Percentiles rank a stretch among this genome's conserved stretches.
Evolutionary conservation across 495 filamentous ascomycete genomes (phyloP).

Genomic region (Jackrogersella multiformis): DNA sequence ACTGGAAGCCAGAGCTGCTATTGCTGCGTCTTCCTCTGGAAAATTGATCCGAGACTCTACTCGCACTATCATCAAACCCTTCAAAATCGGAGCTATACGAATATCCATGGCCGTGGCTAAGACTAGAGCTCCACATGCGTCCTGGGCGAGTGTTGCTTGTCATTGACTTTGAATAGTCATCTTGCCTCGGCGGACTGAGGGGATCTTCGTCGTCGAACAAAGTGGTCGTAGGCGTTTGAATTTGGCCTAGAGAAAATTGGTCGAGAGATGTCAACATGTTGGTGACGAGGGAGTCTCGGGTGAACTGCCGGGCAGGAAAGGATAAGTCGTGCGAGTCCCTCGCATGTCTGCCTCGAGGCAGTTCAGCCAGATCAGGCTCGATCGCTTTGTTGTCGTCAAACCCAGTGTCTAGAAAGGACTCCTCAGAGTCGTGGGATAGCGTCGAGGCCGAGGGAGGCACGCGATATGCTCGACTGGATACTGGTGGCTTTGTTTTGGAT

Average conservation of each 20-base stretch:
- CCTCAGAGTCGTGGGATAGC: constrained; percentile 41
- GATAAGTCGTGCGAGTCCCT: constrained; percentile 91
- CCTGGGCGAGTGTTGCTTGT: constrained; percentile 33
- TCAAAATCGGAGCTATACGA: constrained; percentile 79
- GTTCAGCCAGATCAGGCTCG: constrained; percentile 49
- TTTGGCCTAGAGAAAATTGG: constrained; percentile 70
- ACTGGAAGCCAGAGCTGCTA: constrained; percentile 78
- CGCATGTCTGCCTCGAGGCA: constrained; percentile 36
- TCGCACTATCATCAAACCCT: constrained; percentile 68
- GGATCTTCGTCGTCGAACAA: constrained; percentile 54
- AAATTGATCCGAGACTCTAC: constrained; percentile 64
- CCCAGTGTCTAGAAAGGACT: constrained; percentile 43
- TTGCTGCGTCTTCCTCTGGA: constrained; percentile 78
- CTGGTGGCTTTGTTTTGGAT: constrained; percentile 43
- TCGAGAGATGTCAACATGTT: constrained; percentile 93
- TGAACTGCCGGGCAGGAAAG: constrained; percentile 75
- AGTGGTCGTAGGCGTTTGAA: constrained; percentile 44
- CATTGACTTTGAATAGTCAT: constrained; percentile 40
- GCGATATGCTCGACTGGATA: constrained; percentile 44
- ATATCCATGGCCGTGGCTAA: constrained; percentile 70
- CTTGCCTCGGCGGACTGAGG: constrained; percentile 42
- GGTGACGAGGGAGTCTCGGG: constrained; percentile 86
- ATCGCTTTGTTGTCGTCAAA: constrained; percentile 34
- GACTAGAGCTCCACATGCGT: constrained; percentile 46
- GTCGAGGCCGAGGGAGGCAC: constrained; percentile 27